A percentile compares a stretch with the other conserved stretches of the same genome.
phyloP scores from a whole-genome alignment of 1,284 basidiomycete species.

The Mycena citricolor region DNA sequence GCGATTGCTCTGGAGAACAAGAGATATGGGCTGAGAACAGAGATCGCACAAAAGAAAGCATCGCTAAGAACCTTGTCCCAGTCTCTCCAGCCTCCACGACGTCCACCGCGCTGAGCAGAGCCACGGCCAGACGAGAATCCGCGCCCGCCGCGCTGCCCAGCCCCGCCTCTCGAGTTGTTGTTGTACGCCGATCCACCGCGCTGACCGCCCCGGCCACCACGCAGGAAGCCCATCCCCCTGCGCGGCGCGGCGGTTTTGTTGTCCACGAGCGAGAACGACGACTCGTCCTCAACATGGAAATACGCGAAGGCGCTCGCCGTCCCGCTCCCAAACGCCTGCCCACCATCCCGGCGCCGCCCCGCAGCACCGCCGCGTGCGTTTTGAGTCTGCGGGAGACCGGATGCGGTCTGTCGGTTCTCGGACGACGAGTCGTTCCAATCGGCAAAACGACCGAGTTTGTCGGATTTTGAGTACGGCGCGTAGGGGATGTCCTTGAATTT shows the following conservation, averaged over 20 bases:
- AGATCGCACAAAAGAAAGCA: slow-evolving; percentile 4
- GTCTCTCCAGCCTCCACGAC: slow-evolving; percentile 86
- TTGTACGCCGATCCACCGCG: slow-evolving; percentile 44
- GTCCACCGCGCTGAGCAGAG: slow-evolving; percentile 58
- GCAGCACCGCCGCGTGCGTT: slow-evolving; percentile 48
- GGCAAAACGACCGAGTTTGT: slow-evolving; percentile 96
- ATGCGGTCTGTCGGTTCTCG: slow-evolving; percentile 60
- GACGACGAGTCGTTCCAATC: slow-evolving; percentile 89
- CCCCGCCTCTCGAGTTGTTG: slow-evolving; percentile 36
- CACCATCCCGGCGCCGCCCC: slow-evolving; percentile 63
- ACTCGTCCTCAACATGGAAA: slow-evolving; percentile 98
- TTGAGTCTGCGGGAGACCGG: slow-evolving; percentile 50
- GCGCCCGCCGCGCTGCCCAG: slow-evolving; percentile 54
- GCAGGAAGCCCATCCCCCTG: slow-evolving; percentile 59
- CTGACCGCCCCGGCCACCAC: slow-evolving; percentile 46
- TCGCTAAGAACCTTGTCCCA: slow-evolving; percentile 80
- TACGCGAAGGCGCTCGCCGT: slow-evolving; percentile 94
- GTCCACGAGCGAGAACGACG: slow-evolving; percentile 96
- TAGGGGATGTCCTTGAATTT: slow-evolving; percentile 93
- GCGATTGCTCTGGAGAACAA: slow-evolving; percentile 68
- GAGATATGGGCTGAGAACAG: slow-evolving; percentile 9
- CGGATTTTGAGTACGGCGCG: slow-evolving; percentile 96
- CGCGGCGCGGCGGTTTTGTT: slow-evolving; percentile 71
- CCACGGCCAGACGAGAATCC: slow-evolving; percentile 29
- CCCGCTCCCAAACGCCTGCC: slow-evolving; percentile 77